Evolutionary conservation across 2,329 filamentous ascomycete species (phyloP), one percentile per base, ranked within the genome.

Genomic region (Penicillium sp.): DNA sequence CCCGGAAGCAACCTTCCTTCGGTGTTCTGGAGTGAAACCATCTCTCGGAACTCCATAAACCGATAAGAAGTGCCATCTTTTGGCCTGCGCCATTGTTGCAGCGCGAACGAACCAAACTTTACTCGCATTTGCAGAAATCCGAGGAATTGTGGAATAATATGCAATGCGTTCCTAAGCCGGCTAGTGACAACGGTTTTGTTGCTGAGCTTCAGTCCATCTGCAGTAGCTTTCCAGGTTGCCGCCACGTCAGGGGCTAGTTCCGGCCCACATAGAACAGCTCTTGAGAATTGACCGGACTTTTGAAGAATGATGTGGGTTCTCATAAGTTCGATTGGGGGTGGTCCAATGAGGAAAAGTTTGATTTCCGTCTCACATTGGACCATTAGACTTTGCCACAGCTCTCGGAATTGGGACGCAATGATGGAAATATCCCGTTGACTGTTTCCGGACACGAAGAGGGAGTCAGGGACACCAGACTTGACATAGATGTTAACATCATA

Each of bases 401-500:
- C 16, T 61, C 61, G 35, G 67, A 62, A 29, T n/a, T 57, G 56
- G 13, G 60, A 50, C 13, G 69, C 67, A 26, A 79, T 71, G 43
- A 74, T 68, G 47, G 66, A 72, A 51, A 72, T 74, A 5, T 62
- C 68, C 7, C 69, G 68, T 34, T 74, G 58, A 30, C 59, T 55
- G 11, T 64, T 48, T 13, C 70, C 59, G 70, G 71, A 35, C 56
- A 74, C 55, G 53, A 59, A 59, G 69, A 71, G 60, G 60, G 70
- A 62, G 51, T 64, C 57, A 0, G 35, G 58, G 59, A 53, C 30
- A 13, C 64, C 56, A 4, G 63, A 56, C 23, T 71, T 64, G n/a
- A 70, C 67, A 32, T 74, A 72, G n/a, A 81, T 66, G 55, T 75
- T 67, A 51, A 72, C 78, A 4, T 65, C 64, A 45, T 67, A 71